Base-by-base conservation (phyloP, 2,329 filamentous ascomycete genomes). In the Pseudogymnoascus verrucosus region DNA sequence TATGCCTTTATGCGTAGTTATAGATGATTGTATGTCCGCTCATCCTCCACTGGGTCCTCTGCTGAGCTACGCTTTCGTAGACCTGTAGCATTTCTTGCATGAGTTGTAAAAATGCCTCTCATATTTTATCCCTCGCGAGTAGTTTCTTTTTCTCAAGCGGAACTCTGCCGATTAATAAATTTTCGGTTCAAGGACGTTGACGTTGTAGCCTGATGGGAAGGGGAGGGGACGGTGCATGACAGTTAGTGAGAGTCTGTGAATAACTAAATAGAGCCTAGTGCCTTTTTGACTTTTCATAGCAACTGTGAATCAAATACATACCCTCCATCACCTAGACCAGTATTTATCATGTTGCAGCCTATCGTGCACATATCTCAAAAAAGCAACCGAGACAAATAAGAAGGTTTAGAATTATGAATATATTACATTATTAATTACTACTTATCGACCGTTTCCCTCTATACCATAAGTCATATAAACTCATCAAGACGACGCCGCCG, bases 371-470 rank as follows among this genome's bases (percentile, higher is more conserved):
- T 21, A 21, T 11, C n/a, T 40, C 1, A 5, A 19, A 26, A n/a
- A n/a, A n/a, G 5, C 3, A 26, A 26, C 19, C 4, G 21, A 10
- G 28, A 10, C 28, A 31, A 31, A 31, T 3, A 47, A 51, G 10
- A 28, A 34, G 2, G n/a, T 28, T 51, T 51, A 4, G 3, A 54
- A 54, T 31, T 54, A 54, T 31, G 26, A 54, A 54, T 34, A 21
- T 57, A 21, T 34, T 57, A 57, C 51, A 57, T 57, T 57, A 57
- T 54, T 54, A 57, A 57, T 57, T 57, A 34, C 2, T 57, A 36
- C 28, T 57, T 57, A 19, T 57, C 10, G 10, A 12, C 28, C 16
- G 10, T 21, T 57, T 57, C 28, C 51, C 14, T 57, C 51, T 57
- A 57, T 57, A 8, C 28, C 51, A 36, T 57, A 57, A 36, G 51